These are phyloP conservation scores for Eucalyptus grandis DNA, from an alignment of 345 rosid genomes.

Conservation along the genomic window DNA sequence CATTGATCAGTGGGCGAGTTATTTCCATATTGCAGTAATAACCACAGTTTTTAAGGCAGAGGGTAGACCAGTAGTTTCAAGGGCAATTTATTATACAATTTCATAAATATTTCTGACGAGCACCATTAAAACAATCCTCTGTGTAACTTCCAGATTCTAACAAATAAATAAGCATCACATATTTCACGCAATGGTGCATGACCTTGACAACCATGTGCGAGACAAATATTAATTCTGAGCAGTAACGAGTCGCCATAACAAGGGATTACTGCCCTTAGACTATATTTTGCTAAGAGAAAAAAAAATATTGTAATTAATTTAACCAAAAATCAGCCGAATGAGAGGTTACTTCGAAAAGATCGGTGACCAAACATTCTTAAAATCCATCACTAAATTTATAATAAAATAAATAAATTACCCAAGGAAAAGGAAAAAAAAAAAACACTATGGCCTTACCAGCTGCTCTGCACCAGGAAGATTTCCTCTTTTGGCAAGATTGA, in stretches of 20 bases:
- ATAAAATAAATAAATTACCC: background rate
- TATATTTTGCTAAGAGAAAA: background rate
- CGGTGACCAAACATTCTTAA: background rate
- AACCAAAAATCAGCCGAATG: background rate
- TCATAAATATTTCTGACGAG: background rate
- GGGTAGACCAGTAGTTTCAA: background rate
- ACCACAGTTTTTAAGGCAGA: background rate
- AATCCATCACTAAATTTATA: background rate
- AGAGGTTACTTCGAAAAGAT: background rate
- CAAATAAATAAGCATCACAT: background rate
- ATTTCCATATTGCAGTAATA: background rate
- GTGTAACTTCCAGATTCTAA: background rate
- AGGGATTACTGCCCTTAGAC: background rate
- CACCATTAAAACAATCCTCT: background rate
- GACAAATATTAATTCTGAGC: background rate
- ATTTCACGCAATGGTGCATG: background rate
- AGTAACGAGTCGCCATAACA: background rate
- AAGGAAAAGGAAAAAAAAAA: background rate
- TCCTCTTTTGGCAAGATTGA: conserved; percentile 97
- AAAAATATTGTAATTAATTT: background rate
- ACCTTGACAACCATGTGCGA: background rate
- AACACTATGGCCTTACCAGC: conserved; percentile 37
- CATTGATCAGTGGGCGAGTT: background rate
- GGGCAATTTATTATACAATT: background rate
- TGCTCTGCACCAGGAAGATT: conserved; percentile 99